Base-by-base conservation (phyloP, 2,329 filamentous ascomycete species). In the Mollisia scopiformis region DNA sequence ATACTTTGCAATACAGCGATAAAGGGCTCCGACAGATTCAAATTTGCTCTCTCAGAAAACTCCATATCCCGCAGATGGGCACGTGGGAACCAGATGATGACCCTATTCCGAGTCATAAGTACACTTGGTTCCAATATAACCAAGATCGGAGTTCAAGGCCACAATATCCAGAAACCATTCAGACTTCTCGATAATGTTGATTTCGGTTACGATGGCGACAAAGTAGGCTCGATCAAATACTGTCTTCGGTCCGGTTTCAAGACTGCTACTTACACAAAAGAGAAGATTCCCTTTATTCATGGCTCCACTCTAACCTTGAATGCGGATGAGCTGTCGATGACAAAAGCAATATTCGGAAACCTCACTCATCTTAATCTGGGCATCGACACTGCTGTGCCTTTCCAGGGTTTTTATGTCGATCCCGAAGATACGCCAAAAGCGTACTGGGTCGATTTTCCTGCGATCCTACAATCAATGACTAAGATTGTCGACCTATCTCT, bases 381-480 rank as follows among this genome's bases (percentile, higher is more conserved):
- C 16, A 27, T 60, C 27, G 28, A 23, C 21, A 54, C 51, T 16
- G 16, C 51, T 14, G 21, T 37, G 6, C 30, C 30, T 7, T 33
- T 54, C 11, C 31, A 25, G 30, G n/a, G 39, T 3, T 54, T 54
- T n/a, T 25, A 54, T 3, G 33, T 37, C 21, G n/a, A 28, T 23
- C 13, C 27, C 7, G 23, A 27, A 25, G 53, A 43, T 19, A 19
- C 31, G 6, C 16, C 25, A n/a, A 23, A 51, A 13, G n/a, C 37
- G 19, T 50, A 51, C 46, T 62, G 56, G 57, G 61, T 47, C 28
- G 53, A 43, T 27, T 43, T 59, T 5, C 61, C 61, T 16, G 51
- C 30, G 16, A 33, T 52, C 21, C 25, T 57, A 6, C 35, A 30
- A 49, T 41, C 52, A 2, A 35, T 59, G 1, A 39, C 27, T 16